A percentile compares a stretch with the other conserved stretches of the same genome.
Evolutionary conservation across 768 basidiomycete species (phyloP).

Genomic region (Brasilioporus rufonigricans): DNA sequence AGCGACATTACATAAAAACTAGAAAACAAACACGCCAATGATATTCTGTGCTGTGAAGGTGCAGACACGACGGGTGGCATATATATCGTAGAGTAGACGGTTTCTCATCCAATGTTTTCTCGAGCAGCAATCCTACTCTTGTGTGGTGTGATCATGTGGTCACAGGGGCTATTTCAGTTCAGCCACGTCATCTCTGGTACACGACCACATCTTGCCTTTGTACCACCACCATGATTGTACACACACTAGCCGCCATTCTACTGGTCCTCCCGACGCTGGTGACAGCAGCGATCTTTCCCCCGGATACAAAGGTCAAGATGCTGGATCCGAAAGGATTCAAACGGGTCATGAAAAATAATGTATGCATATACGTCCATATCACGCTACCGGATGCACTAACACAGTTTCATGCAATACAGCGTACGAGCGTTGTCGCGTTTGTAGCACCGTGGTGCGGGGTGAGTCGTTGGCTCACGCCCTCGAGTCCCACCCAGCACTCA

Average conservation of each 20-base stretch:
- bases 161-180: conserved; percentile 3
- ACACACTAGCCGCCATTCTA: conserved; percentile 13
- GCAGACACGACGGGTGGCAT: neutral
- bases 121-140: neutral
- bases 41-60: neutral
- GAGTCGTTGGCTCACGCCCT: conserved; percentile 25
- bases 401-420: conserved; percentile 37
- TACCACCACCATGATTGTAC: conserved; percentile 25
- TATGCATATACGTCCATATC: conserved; percentile 36
- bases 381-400: neutral
- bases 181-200: conserved; percentile 12
- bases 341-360: conserved; percentile 72
- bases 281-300: conserved; percentile 45
- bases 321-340: conserved; percentile 68
- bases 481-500: neutral
- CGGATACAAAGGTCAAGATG: conserved; percentile 66
- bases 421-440: conserved; percentile 81
- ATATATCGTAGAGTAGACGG: conserved; percentile 8
- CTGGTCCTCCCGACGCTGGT: conserved; percentile 36
- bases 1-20: neutral
- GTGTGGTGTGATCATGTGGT: neutral
- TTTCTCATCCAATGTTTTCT: neutral
- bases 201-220: neutral
- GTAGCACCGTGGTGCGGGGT: conserved; percentile 96
- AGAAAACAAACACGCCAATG: neutral